phyloP scores from a whole-genome alignment of 2,329 filamentous ascomycete genomes.

The Colletotrichum sidae region DNA sequence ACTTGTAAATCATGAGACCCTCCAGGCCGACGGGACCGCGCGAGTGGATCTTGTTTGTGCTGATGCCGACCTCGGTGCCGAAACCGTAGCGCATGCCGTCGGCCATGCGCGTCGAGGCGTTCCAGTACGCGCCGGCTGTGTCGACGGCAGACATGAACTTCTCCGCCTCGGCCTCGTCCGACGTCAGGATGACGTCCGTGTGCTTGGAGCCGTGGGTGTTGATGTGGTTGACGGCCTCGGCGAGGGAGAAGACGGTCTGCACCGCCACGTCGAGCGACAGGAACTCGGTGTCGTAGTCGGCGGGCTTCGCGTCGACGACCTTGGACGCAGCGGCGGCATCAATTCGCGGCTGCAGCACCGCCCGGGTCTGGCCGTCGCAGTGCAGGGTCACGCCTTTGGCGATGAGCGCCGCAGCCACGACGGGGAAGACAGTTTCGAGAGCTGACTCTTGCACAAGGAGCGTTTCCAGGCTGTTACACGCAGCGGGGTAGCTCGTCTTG shows the following conservation, averaged over 20 bases:
- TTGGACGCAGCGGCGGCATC: constrained; percentile 50
- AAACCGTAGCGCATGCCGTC: constrained; percentile 98
- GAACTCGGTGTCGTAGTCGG: constrained; percentile 91
- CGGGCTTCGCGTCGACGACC: constrained; percentile 73
- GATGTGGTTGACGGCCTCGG: constrained; percentile 86
- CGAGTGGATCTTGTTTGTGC: constrained; percentile 98
- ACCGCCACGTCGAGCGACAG: constrained; percentile 86
- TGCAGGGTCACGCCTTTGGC: constrained; percentile 83
- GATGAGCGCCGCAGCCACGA: constrained; percentile 79
- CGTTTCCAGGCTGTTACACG: constrained; percentile 95
- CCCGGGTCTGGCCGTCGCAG: constrained; percentile 79
- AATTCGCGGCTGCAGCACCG: constrained; percentile 61
- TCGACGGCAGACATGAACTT: constrained; percentile 88
- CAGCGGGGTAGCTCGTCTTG: constrained; percentile 94
- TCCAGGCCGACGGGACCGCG: constrained; percentile 94
- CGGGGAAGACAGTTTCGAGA: constrained; percentile 71
- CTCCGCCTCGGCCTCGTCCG: constrained; percentile 75
- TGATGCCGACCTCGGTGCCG: constrained; percentile 97
- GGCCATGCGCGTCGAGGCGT: constrained; percentile 91
- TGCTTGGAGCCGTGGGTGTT: constrained; percentile 93
- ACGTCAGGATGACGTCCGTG: constrained; percentile 90
- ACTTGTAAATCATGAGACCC: constrained; percentile 97
- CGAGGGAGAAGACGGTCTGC: constrained; percentile 77
- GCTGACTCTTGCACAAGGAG: constrained; percentile 84
- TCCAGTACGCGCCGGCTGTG: constrained; percentile 96